Base-by-base conservation (phyloP, 176 grass and related monocot genomes). In the Tillandsia leiboldiana region DNA sequence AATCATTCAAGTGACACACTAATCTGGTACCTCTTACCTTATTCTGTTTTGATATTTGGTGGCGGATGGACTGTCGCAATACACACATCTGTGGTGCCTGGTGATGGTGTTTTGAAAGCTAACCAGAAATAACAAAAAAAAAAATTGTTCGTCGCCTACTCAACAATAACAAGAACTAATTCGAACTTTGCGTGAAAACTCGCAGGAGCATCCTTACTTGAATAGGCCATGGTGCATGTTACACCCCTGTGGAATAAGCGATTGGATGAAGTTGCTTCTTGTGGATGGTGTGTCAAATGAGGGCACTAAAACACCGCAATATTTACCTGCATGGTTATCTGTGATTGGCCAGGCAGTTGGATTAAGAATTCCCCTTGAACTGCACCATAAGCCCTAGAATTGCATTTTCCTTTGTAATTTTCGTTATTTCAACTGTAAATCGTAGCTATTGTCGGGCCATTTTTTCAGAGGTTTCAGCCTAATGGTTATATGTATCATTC, bases 151-250 rank as follows among this genome's bases (percentile, higher is more conserved):
- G 8, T 42, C 33, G 8, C 33, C 33, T 42, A 42, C 33, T 5
- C 33, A 42, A 7, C 33, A 7, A 42, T 42, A 42, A 42, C 33
- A 7, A 50, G 56, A 69, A 73, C 57, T 26, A 49, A 12, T 12
- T 48, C 26, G 20, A 27, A 51, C 10, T 12, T 20, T 49, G 26
- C 20, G 48, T 70, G 50, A 23, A 73, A 66, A 72, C 52, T 51
- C 87, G 54, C 81, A 90, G 94, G 94, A 99, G 71, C 94, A 99
- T 84, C 90, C 94, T 61, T 82, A 99, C 70, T 77, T 93, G 58
- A 81, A 79, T 78, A 80, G 78, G 49, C 86, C 87, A 62, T 99
- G 94, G 90, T 86, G 86, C 75, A 90, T 83, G 52, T 72, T 99
- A 70, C 94, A 99, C 70, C 94, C 94, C 14, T 99, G 94, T 71